Conservation (phyloP, 2,329 filamentous ascomycete genomes). For the Fusarium phyllophilum region DNA sequence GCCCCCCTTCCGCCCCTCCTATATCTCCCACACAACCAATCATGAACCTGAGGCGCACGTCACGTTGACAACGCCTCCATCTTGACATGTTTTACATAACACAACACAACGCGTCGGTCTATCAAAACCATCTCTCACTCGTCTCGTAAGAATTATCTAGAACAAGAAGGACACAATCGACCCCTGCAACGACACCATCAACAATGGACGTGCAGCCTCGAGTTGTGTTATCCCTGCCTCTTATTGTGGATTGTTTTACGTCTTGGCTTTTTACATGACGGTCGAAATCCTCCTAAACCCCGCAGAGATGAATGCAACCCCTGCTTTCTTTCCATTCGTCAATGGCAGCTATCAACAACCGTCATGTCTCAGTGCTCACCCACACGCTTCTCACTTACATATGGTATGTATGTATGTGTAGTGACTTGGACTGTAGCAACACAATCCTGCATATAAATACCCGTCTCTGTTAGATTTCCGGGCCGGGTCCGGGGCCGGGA, state of each 20-base stretch:
- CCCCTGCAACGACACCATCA: neutral
- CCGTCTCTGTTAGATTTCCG: slow-evolving; percentile 6
- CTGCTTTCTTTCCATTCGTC: slow-evolving; percentile 21
- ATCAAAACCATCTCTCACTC: neutral
- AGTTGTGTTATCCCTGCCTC: neutral
- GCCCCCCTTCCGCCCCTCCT: slow-evolving; percentile 2
- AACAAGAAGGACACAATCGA: slow-evolving; percentile 13
- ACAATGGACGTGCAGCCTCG: neutral
- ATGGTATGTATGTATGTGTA: neutral
- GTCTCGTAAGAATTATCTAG: slow-evolving; percentile 12
- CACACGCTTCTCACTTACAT: slow-evolving; percentile 3
- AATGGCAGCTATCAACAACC: slow-evolving; percentile 20
- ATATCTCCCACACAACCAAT: slow-evolving; percentile 19
- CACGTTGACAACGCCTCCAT: slow-evolving; percentile 35
- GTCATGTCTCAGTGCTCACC: neutral
- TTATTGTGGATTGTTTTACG: neutral
- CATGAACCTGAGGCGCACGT: slow-evolving; percentile 21
- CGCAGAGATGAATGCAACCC: slow-evolving; percentile 10
- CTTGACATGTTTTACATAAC: neutral
- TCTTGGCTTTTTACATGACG: neutral
- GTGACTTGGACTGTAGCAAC: neutral
- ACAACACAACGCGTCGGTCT: neutral
- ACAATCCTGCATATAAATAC: neutral
- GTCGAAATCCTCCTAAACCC: slow-evolving; percentile 12
- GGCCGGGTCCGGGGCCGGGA: slow-evolving; percentile 13